phyloP scores from a whole-genome alignment of 768 basidiomycete species.

The Kwoniella europaea region DNA sequence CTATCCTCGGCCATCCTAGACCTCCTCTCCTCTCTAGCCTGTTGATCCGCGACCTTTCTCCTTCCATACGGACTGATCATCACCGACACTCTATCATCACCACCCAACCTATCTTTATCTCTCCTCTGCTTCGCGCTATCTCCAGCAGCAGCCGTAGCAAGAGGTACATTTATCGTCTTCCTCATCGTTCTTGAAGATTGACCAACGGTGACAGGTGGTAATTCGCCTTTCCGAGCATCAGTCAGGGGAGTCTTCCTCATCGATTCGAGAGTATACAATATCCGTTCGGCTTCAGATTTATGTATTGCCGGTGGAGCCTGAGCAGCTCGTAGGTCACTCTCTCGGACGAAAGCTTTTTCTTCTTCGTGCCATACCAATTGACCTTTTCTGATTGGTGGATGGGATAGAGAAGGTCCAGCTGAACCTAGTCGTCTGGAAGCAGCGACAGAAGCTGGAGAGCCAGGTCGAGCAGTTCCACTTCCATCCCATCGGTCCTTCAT shows the following conservation, averaged over 20 bases:
- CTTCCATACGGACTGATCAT: conserved; percentile 55
- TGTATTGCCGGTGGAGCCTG: conserved; percentile 32
- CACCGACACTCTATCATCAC: conserved; percentile 41
- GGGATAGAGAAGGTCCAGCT: conserved; percentile 28
- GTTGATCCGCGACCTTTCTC: conserved; percentile 39
- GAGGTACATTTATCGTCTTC: conserved; percentile 48
- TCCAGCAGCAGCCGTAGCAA: conserved; percentile 50
- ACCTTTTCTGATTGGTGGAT: conserved; percentile 44
- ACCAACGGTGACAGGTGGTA: conserved; percentile 36
- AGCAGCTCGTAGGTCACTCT: conserved; percentile 43
- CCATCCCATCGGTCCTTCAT: conserved; percentile 47
- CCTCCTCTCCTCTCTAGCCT: conserved; percentile 31
- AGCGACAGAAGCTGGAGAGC: conserved; percentile 37
- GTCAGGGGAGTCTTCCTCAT: conserved; percentile 48
- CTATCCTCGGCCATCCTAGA: conserved; percentile 20
- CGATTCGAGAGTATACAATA: conserved; percentile 48
- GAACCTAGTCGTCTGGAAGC: conserved; percentile 36
- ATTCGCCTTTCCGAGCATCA: conserved; percentile 34
- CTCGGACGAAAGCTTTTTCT: conserved; percentile 49
- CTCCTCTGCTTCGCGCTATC: conserved; percentile 37
- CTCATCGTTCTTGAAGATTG: conserved; percentile 45
- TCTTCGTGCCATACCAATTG: conserved; percentile 49
- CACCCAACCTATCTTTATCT: conserved; percentile 42
- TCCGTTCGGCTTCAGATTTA: conserved; percentile 50
- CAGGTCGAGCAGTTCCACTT: conserved; percentile 22